Conservation (phyloP, 2,329 filamentous ascomycete genomes). For the Hypoxylon rubiginosum region DNA sequence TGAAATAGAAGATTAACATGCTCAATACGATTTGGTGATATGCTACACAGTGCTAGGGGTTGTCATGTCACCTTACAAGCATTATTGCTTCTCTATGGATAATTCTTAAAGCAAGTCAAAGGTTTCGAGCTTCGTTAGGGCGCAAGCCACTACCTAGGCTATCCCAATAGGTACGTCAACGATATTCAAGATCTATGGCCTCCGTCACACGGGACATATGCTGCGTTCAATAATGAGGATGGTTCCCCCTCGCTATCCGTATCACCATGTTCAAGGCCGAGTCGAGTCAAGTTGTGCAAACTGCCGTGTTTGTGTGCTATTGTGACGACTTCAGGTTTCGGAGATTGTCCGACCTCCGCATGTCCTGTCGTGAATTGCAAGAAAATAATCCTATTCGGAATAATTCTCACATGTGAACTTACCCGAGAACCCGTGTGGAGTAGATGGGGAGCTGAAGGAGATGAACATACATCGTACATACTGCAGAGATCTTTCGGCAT, state of each 20-base stretch:
- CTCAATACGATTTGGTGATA: not conserved
- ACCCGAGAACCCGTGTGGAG: not conserved
- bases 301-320: conserved; percentile 31
- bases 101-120: not conserved
- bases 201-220: not conserved
- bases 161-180: not conserved
- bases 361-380: conserved; percentile 29
- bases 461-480: too few species aligned
- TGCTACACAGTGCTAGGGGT: not conserved
- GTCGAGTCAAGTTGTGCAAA: conserved; percentile 14
- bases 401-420: conserved; percentile 15
- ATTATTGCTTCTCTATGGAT: not conserved
- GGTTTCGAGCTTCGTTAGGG: not conserved
- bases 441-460: not conserved
- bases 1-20: conserved; percentile 4
- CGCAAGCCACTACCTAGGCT: not conserved
- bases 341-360: conserved; percentile 31
- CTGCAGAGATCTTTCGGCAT: not conserved
- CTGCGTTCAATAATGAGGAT: conserved; percentile 14
- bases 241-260: not conserved
- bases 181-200: not conserved
- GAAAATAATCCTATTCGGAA: conserved; percentile 26
- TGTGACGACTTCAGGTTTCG: conserved; percentile 30
- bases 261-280: conserved; percentile 21
- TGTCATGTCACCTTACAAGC: conserved; percentile 7